Base-by-base conservation (phyloP, 371 early-diverging fungal species). In the Entomophthora muscae region DNA sequence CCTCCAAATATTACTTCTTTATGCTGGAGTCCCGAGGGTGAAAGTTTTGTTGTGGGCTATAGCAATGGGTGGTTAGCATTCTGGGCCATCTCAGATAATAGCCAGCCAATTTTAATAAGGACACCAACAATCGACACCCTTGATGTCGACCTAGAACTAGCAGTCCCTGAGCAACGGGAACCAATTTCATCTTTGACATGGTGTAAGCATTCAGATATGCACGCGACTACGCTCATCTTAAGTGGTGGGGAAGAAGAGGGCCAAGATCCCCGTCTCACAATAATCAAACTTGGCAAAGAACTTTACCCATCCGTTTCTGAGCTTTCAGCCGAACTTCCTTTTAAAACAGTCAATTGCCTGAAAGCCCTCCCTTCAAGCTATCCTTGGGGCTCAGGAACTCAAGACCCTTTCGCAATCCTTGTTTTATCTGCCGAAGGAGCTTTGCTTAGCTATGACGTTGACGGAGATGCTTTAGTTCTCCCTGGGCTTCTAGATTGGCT, bases 11-110 rank as follows among this genome's bases (percentile, higher is more conserved):
- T 52, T n/a, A n/a, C 52, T 5, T n/a, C 62, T 7, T 13, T 61
- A 22, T 13, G 42, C n/a, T 61, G 61, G 61, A 33, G 13, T 51
- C 61, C 61, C n/a, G 22, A 61, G 7, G 24, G 33, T 3, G 28
- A 42, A 3, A 10, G 42, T n/a, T 33, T 61, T 33, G 61, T 51
- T 3, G 17, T 13, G 13, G 61, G 61, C 13, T 61, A 32, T 61
- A 42, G 42, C 42, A 61, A 61, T 22, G 61, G 61, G 17, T 61
- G 61, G 61, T 24, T 61, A 22, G 42, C 42, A 2, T 61, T 61
- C 42, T 61, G 61, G 61, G 13, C 12, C 26, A 17, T 26, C 26
- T 7, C 27, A 23, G 58, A 57, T 28, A 55, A 17, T 55, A 55
- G 12, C 22, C 24, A 55, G n/a, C 22, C 56, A 17, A 21, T 58